Evolutionary conservation across 345 rosid species (phyloP), one percentile per base, ranked within the genome.

Genomic region (Sisymbrium altissimum): DNA sequence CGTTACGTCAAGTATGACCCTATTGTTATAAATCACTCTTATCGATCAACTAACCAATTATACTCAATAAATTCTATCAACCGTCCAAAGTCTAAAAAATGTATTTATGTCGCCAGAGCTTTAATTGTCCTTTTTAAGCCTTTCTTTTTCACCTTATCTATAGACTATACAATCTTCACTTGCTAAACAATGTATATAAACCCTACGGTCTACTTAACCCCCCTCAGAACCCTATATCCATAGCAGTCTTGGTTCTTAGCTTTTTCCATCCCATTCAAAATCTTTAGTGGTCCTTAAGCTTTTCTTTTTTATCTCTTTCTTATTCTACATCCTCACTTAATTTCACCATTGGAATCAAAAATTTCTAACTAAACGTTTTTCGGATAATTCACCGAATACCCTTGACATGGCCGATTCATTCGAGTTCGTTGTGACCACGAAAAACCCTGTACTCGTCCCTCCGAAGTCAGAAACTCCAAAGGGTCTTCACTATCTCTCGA

Each of bases 401-500:
- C 56, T 62, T 35, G 66, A 62, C 62, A 72, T 72, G 76, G 68
- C 41, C 8, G 68, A 52, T 9, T 17, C 70, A 46, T 66, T 62
- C 49, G 83, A 83, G 45, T 83, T 87, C 36, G 27, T 1, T 6
- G 87, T 87, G 23, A 81, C 71, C 40, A 86, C 68, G 29, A 80
- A 66, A 39, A 81, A 76, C 27, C 84, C 84, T 8, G 57, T 68
- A 39, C 71, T 88, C 32, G 83, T 92, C 39, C 79, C 82, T 35
- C 92, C 96, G 0, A 80, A 79, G 7, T 81, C 83, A 78, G 87
- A 87, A 72, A 92, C 93, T 5, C 59, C 78, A 64, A 86, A 76
- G 64, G 94, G 96, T 53, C 63, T 79, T 6, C 78, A 89, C 66
- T 92, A 77, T 82, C 90, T 92, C 21, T 83, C 86, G 0, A 92